A percentile compares a stretch with the other conserved stretches of the same genome.
phyloP scores from a whole-genome alignment of 192 early-diverging fungal genomes.

The Funneliformis geosporum region DNA sequence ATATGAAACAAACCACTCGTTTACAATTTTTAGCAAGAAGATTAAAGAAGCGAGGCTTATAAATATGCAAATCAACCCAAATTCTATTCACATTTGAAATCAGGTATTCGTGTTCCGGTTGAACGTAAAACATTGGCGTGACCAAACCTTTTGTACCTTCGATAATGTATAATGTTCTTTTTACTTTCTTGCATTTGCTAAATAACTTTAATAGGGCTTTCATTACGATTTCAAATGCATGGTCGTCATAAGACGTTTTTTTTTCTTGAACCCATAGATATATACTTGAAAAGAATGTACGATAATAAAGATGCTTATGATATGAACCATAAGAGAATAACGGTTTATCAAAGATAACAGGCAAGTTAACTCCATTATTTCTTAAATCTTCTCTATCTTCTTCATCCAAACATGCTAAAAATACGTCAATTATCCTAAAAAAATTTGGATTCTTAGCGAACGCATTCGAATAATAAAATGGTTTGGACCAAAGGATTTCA shows the following conservation, averaged over 20 bases:
- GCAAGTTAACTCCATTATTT: neutral
- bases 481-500: slow-evolving; percentile 1
- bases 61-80: neutral
- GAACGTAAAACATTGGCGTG: neutral
- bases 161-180: slow-evolving; percentile 6
- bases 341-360: neutral
- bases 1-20: neutral
- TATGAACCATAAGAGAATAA: neutral
- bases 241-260: neutral
- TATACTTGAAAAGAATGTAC: neutral
- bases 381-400: neutral
- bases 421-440: neutral
- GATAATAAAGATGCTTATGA: neutral
- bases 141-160: neutral
- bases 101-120: neutral
- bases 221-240: neutral
- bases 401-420: neutral
- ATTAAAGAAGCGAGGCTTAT: neutral
- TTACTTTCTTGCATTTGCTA: neutral
- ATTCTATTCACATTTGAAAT: neutral
- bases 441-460: neutral
- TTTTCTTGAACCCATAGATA: neutral
- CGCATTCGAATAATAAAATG: neutral
- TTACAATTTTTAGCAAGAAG: neutral
- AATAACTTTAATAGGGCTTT: slow-evolving; percentile 9